These are phyloP conservation scores for Fusarium sp. DNA, from an alignment of 2,329 filamentous ascomycete genomes.

Conservation along the genomic window DNA sequence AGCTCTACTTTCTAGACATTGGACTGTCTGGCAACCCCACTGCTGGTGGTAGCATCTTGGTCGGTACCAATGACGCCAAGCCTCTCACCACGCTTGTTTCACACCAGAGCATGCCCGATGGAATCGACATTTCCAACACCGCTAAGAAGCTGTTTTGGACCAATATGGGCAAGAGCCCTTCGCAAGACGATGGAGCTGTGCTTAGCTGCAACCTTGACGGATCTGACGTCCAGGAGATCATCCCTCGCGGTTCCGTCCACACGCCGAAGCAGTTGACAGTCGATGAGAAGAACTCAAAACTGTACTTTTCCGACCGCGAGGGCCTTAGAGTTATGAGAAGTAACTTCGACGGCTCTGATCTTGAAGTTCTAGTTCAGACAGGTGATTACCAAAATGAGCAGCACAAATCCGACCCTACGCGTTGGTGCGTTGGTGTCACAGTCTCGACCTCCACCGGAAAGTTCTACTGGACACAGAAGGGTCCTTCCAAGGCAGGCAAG, in stretches of 20 bases:
- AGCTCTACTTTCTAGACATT: slow-evolving; percentile 11
- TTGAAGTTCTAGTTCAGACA: background rate
- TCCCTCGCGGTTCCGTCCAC: background rate
- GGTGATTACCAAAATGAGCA: background rate
- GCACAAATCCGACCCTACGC: background rate
- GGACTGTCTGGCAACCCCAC: fast-evolving
- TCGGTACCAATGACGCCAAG: background rate
- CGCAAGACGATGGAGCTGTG: background rate
- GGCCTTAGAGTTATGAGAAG: slow-evolving; percentile 12
- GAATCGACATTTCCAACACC: background rate
- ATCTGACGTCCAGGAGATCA: background rate
- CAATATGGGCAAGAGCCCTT: slow-evolving; percentile 5
- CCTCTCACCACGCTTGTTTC: background rate
- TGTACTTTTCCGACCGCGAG: slow-evolving; percentile 17
- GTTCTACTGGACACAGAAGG: slow-evolving; percentile 20
- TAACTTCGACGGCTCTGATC: background rate
- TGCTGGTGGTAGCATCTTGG: background rate
- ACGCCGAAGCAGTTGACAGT: slow-evolving; percentile 11
- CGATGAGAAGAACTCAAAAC: background rate
- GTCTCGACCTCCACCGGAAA: background rate
- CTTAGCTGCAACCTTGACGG: background rate
- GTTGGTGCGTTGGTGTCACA: slow-evolving; percentile 11
- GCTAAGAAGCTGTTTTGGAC: background rate
- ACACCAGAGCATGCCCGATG: background rate
- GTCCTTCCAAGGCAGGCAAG: background rate